A percentile compares a stretch with the other conserved stretches of the same genome.
Conservation (phyloP, 805 yeast species). For the Yamadazyma scolyti region DNA sequence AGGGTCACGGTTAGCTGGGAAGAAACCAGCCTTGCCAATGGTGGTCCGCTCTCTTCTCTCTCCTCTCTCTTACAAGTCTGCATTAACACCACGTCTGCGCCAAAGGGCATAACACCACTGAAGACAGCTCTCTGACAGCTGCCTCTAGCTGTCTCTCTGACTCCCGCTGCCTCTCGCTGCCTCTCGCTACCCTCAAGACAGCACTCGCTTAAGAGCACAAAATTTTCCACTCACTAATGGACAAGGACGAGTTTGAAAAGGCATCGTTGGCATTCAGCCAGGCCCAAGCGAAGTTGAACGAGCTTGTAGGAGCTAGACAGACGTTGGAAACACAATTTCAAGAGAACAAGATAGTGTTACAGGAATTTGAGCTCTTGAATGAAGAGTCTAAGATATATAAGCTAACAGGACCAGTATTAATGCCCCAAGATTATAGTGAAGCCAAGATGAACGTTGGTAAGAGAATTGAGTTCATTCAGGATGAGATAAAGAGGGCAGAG, state of each 20-base stretch:
- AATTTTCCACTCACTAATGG: too few species aligned
- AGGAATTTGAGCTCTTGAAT: slow-evolving; percentile 64
- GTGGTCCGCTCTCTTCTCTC: too few species aligned
- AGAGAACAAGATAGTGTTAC: slow-evolving; percentile 85
- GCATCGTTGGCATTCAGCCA: slow-evolving; percentile 43
- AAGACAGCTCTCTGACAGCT: too few species aligned
- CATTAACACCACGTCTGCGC: too few species aligned
- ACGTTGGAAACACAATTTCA: slow-evolving; percentile 90
- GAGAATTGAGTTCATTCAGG: slow-evolving; percentile 81
- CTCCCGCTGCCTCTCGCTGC: too few species aligned
- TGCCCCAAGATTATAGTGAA: slow-evolving; percentile 84
- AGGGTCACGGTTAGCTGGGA: too few species aligned
- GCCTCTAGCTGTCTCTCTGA: too few species aligned
- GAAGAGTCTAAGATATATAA: slow-evolving; percentile 79
- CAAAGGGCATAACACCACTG: too few species aligned
- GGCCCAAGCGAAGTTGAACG: slow-evolving; percentile 46
- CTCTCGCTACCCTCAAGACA: too few species aligned
- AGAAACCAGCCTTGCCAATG: too few species aligned
- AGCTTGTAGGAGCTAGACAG: slow-evolving; percentile 69
- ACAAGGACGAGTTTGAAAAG: slow-evolving; percentile 37
- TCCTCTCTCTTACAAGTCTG: too few species aligned
- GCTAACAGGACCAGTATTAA: slow-evolving; percentile 84
- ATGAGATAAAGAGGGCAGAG: slow-evolving; percentile 76
- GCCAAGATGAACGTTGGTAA: slow-evolving; percentile 82
- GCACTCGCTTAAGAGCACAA: too few species aligned